Percentiles rank a stretch among this genome's conserved stretches.
Conservation (phyloP, 2,329 filamentous ascomycete species). For the Alternaria atra region DNA sequence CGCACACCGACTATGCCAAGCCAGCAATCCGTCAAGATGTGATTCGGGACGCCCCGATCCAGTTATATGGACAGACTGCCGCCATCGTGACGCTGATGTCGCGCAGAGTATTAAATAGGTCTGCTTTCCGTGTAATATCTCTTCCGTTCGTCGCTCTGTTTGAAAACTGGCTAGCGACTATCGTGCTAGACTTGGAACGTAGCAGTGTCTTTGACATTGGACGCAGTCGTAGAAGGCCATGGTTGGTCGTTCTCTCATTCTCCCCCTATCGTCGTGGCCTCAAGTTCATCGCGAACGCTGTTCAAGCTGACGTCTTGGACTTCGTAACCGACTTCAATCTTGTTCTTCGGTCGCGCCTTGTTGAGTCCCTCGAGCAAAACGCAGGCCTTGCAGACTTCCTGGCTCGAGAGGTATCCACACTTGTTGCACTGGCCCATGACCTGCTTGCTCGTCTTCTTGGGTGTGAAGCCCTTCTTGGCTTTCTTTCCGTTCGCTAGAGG, state of each 20-base stretch:
- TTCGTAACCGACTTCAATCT: conserved; percentile 43
- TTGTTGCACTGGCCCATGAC: conserved; percentile 82
- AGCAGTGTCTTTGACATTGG: neutral
- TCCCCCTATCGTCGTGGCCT: conserved; percentile 30
- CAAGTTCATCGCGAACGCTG: conserved; percentile 33
- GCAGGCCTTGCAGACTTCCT: conserved; percentile 93
- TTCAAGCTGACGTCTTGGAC: conserved; percentile 32
- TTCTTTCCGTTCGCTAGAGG: conserved; percentile 30
- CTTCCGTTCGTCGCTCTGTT: neutral
- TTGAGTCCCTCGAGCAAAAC: conserved; percentile 89
- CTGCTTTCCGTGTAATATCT: neutral
- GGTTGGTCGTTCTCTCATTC: conserved; percentile 20
- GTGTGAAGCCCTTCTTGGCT: conserved; percentile 29
- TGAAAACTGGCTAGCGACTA: neutral
- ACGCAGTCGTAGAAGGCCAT: neutral
- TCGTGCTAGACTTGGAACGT: neutral
- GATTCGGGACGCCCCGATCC: neutral
- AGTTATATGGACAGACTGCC: neutral
- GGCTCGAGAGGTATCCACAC: conserved; percentile 96
- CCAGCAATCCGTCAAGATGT: neutral
- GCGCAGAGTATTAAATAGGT: neutral
- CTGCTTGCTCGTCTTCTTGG: conserved; percentile 62
- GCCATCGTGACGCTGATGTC: neutral
- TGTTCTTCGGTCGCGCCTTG: conserved; percentile 66
- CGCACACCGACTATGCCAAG: neutral